Evolutionary conservation across 345 rosid species (phyloP).

Genomic region (Turritis glabra): DNA sequence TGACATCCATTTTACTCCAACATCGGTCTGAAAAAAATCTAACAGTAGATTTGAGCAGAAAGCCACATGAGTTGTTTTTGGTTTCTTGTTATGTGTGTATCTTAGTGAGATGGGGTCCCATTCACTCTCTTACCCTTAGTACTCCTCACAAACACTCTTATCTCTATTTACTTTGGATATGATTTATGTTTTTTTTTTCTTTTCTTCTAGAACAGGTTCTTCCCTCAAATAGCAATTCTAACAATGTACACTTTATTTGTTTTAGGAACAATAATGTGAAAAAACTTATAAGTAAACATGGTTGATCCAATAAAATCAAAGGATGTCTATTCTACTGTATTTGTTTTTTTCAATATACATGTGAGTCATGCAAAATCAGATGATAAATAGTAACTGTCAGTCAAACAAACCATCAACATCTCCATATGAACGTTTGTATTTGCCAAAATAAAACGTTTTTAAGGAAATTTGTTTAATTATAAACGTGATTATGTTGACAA

Average conservation of each 20-base stretch:
- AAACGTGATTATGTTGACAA: not conserved
- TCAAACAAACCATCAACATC: not conserved
- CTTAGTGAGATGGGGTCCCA: constrained; percentile 29
- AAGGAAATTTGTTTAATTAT: not conserved
- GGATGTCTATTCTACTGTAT: not conserved
- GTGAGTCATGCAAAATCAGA: not conserved
- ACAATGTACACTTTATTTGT: not conserved
- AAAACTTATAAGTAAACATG: not conserved
- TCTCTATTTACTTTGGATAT: not conserved
- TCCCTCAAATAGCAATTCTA: not conserved
- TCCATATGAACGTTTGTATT: not conserved
- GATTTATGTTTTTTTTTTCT: too few relatives aligned
- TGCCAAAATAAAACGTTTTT: not conserved
- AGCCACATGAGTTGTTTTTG: constrained; percentile 40
- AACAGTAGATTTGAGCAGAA: constrained; percentile 39
- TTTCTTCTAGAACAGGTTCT: too few relatives aligned
- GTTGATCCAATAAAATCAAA: not conserved
- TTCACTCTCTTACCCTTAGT: constrained; percentile 8
- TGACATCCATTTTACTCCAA: constrained; percentile 30
- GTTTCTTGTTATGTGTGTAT: constrained; percentile 37
- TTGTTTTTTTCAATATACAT: not conserved
- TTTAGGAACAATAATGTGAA: too few relatives aligned
- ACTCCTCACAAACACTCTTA: not conserved
- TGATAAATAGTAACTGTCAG: not conserved
- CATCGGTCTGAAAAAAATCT: constrained; percentile 29